Percentiles rank a stretch among this genome's conserved stretches.
Evolutionary conservation across 106 monocot species (phyloP).

Genomic region (Platanthera guangdongensis): DNA sequence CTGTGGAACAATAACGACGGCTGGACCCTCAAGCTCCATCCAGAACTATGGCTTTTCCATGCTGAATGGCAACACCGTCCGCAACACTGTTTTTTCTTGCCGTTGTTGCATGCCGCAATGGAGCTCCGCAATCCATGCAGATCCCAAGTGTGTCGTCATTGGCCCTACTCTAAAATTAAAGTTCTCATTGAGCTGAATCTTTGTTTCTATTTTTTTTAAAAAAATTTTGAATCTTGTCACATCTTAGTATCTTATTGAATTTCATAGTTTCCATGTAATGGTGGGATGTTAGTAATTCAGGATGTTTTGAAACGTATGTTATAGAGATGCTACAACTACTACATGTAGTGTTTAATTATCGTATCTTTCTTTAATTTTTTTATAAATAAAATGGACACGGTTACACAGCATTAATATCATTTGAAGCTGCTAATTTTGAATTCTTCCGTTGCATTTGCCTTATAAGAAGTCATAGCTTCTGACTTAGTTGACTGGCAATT

Average conservation of each 20-base stretch:
- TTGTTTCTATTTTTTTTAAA: neutral
- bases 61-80: too few species aligned
- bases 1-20: too few species aligned
- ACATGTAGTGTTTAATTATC: neutral
- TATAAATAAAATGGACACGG: neutral
- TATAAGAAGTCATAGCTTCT: neutral
- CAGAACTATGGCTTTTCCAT: too few species aligned
- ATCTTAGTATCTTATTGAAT: neutral
- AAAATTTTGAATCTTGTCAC: neutral
- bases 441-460: neutral
- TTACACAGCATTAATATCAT: neutral
- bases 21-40: too few species aligned
- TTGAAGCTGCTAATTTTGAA: neutral
- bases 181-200: neutral
- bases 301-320: neutral
- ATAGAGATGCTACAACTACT: neutral
- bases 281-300: neutral
- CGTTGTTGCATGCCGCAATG: too few species aligned
- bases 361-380: neutral
- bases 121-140: too few species aligned
- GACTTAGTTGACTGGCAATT: neutral
- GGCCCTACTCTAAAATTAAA: neutral
- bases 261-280: neutral
- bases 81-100: too few species aligned
- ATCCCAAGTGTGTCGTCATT: neutral